Evolutionary conservation across 208 protist species (phyloP).

Genomic region (Blastocrithidia nonstop): DNA sequence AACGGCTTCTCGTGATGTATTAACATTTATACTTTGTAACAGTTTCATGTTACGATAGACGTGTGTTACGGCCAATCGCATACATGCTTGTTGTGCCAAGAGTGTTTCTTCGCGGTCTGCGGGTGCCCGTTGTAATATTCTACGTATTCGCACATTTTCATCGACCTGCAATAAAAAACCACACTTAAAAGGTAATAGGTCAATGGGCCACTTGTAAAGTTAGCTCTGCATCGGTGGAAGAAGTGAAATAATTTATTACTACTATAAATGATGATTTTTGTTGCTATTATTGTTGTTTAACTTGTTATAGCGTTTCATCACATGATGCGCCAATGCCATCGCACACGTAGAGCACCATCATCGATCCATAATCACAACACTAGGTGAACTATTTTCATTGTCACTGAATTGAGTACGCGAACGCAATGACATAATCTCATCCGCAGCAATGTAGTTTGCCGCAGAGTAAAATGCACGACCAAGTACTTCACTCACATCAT

Average conservation of each 20-base stretch:
- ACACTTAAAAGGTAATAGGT: constrained; percentile 12
- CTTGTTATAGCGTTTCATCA: no score
- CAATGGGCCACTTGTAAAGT: constrained; percentile 40
- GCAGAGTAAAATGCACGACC: constrained; percentile 53
- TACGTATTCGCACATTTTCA: constrained; percentile 26
- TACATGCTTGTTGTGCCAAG: constrained; percentile 20
- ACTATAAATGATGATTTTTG: no score
- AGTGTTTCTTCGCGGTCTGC: constrained; percentile 44
- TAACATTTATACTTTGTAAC: constrained; percentile 17
- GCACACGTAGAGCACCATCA: constrained; percentile 70
- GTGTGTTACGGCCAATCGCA: constrained; percentile 35
- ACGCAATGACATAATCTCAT: constrained; percentile 2
- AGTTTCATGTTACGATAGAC: constrained; percentile 28
- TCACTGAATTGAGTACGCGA: not conserved
- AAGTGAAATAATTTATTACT: constrained; percentile 2
- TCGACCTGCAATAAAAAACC: constrained; percentile 34
- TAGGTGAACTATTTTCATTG: not conserved
- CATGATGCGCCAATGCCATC: constrained; percentile 55
- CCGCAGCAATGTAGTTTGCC: constrained; percentile 54
- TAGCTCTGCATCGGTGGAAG: constrained; percentile 16
- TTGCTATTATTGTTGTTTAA: no score
- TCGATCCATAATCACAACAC: constrained; percentile 41
- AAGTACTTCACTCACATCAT: constrained; percentile 13
- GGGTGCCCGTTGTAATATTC: constrained; percentile 32
- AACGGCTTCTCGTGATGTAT: constrained; percentile 23